phyloP scores from a whole-genome alignment of 768 basidiomycete genomes.

The Lentinula edodes region DNA sequence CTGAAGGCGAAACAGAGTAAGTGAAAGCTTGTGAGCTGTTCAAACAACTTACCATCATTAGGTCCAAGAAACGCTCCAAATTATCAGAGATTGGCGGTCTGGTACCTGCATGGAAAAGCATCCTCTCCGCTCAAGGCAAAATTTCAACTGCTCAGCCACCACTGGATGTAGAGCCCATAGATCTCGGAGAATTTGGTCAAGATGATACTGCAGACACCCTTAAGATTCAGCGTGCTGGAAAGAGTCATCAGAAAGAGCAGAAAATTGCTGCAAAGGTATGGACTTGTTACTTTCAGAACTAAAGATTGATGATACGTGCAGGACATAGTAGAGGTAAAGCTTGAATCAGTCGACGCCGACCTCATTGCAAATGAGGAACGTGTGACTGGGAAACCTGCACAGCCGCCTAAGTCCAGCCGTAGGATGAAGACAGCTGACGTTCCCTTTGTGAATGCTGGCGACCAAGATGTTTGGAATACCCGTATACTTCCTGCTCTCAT shows the following conservation, averaged over 20 bases:
- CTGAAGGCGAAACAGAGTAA: not conserved
- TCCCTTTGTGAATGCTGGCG: not conserved
- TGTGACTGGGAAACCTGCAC: not conserved
- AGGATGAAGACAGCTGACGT: not conserved
- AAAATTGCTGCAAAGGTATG: not conserved
- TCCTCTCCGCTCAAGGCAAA: not conserved
- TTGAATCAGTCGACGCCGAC: not conserved
- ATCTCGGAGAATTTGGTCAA: not conserved
- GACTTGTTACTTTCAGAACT: not conserved
- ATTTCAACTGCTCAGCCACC: not conserved
- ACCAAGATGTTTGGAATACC: not conserved
- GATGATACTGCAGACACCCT: not conserved
- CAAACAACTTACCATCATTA: not conserved
- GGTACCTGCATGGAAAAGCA: not conserved
- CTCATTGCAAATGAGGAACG: conserved; percentile 4
- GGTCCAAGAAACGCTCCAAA: not conserved
- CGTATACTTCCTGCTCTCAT: not conserved
- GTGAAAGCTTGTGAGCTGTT: not conserved
- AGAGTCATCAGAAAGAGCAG: not conserved
- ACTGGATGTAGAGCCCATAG: not conserved
- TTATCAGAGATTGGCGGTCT: not conserved
- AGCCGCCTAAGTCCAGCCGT: not conserved
- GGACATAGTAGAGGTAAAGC: not conserved
- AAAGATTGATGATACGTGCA: not conserved
- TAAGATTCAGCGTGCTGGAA: not conserved